Evolutionary conservation across 805 yeast genomes (phyloP), one percentile per base, ranked within the genome.

Genomic region (Lipomyces spencermartinsiae): DNA sequence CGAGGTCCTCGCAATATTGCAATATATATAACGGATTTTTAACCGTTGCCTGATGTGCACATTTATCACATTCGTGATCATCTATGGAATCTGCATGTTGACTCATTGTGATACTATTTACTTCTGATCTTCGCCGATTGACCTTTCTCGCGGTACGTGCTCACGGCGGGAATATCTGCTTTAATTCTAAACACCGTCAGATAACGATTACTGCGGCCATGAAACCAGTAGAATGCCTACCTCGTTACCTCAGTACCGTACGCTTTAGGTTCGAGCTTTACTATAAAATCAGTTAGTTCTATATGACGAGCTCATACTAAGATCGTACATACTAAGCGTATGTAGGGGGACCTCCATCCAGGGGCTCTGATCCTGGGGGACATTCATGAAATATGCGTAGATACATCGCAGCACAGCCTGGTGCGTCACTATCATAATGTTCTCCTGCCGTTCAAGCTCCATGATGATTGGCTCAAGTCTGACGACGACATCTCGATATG

Each of bases 291-390:
- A 43, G 19, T 60, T 60, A 54, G 63, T 19, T 10, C n/a, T 9
- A 14, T 60, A 35, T 22, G 8, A 14, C 51, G 10, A 14, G 9
- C 8, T n/a, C 19, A 25, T n/a, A 16, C 2, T 16, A 8, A n/a
- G 49, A 43, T 4, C 14, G 39, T 6, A 60, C 70, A 16, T 66
- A 66, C 72, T 95, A 77, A 95, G 81, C 0, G 99, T 95, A 77
- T 95, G 99, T 74, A 95, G 82, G 5, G 99, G 99, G 67, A 95
- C 96, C 53, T 96, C 92, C 97, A 95, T 93, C 99, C 99, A 95
- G 4, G 99, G 99, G 67, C 93, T 87, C 78, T 92, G 94, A 74
- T 94, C 97, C 78, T 94, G 98, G 4, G 98, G 97, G 22, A 95
- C 97, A 77, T 95, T 94, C 98, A 95, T 95, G 77, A 93, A 95